Base-by-base conservation (phyloP, 2,329 filamentous ascomycete species). In the Paraconiothyrium brasiliense region DNA sequence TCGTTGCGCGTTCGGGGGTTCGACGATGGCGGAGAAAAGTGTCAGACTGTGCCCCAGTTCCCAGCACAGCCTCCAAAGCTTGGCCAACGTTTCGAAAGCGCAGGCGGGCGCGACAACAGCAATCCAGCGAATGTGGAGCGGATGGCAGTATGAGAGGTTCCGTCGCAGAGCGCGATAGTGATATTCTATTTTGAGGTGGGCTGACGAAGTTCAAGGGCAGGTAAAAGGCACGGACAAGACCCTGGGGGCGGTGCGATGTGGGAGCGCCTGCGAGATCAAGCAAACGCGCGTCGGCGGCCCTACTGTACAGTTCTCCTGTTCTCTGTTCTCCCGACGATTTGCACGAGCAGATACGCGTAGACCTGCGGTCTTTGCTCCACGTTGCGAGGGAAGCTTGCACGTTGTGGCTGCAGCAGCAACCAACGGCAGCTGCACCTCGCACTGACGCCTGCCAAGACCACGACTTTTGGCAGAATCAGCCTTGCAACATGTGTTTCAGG, bases 1-100 rank as follows among this genome's bases (percentile, higher is more conserved):
- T 47, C 13, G 35, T 20, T 58, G 59, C 52, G 64, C 60, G 60
- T 47, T 48, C 24, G 52, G 52, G 47, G 52, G 49, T 52, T 35
- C 55, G 56, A 52, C 24, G 60, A 39, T 56, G 58, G 48, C 43
- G 43, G 41, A 48, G 60, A 32, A 47, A 52, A 50, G 20, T 47
- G 52, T 48, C 22, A 58, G 54, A 52, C 35, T 34, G n/a, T 60
- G 32, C 55, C 50, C 58, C 48, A 52, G 58, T 32, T 32, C 50
- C 58, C 47, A 61, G 54, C 62, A 63, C 61, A 63, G 64, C 66
- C 65, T 63, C 65, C 62, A 57, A 51, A 64, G 67, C 66, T 68
- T 67, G 63, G 64, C 65, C 51, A 37, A 55, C 24, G 65, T 67
- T 64, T 68, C 63, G 59, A 55, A 43, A 41, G 39, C 57, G 58